Percentiles rank a stretch among this genome's conserved stretches.
Evolutionary conservation across 116 monocot genomes (phyloP).

Genomic region (Trichopus zeylanicus): DNA sequence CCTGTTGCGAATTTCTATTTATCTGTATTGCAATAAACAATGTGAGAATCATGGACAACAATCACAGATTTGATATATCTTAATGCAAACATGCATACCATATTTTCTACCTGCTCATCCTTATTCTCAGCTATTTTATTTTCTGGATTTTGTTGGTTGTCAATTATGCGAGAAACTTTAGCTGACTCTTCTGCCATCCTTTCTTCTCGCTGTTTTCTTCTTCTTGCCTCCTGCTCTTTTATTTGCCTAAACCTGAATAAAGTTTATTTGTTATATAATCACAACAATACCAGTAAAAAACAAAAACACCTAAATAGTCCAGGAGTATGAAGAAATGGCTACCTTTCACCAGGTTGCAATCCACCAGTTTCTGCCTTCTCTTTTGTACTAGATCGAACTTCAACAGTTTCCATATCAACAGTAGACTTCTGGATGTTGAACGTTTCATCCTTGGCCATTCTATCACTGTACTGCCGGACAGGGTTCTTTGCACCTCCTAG

Average conservation of each 20-base stretch:
- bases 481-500: constrained; percentile 85
- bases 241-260: constrained; percentile 68
- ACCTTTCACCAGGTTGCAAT: constrained; percentile 68
- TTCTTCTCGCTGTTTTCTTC: constrained; percentile 44
- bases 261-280: constrained; percentile 1
- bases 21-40: constrained; percentile 2
- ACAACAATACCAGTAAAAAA: background rate
- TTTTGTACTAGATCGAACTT: constrained; percentile 22
- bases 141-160: constrained; percentile 9
- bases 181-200: constrained; percentile 21
- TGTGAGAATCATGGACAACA: background rate
- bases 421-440: constrained; percentile 24
- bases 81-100: background rate
- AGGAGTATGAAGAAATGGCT: background rate
- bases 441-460: constrained; percentile 21
- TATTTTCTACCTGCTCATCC: constrained; percentile 18
- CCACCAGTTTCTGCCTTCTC: constrained; percentile 19
- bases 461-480: constrained; percentile 42
- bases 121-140: background rate
- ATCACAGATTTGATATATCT: background rate
- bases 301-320: background rate
- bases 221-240: constrained; percentile 71
- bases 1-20: constrained; percentile 9
- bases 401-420: constrained; percentile 16
- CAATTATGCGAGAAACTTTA: constrained; percentile 1